Conservation (phyloP, 495 filamentous ascomycete species). For the Viridothelium virens region DNA sequence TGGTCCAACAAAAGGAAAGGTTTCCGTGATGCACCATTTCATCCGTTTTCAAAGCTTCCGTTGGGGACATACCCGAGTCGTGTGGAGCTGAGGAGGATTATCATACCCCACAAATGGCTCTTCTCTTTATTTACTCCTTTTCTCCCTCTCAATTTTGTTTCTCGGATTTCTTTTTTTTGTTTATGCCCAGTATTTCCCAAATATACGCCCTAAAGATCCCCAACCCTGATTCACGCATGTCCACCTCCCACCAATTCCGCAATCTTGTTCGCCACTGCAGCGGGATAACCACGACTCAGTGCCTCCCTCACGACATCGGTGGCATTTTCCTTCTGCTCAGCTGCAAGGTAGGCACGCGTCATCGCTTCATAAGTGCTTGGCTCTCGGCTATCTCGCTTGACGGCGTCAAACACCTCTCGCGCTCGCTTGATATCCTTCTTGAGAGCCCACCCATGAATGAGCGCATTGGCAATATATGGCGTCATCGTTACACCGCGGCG, state of each 20-base stretch:
- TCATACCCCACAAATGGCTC: too few relatives aligned
- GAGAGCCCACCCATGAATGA: constrained; percentile 96
- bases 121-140: too few relatives aligned
- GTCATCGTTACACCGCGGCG: constrained; percentile 71
- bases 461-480: constrained; percentile 94
- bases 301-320: constrained; percentile 80
- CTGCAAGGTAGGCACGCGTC: constrained; percentile 84
- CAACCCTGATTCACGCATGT: not conserved
- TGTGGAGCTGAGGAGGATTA: too few relatives aligned
- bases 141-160: not conserved
- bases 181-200: not conserved
- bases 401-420: constrained; percentile 64
- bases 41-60: not conserved
- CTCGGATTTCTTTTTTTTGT: not conserved
- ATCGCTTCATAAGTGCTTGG: constrained; percentile 99
- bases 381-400: constrained; percentile 70
- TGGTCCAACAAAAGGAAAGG: not conserved
- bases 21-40: not conserved
- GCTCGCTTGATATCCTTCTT: constrained; percentile 75
- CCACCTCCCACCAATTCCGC: constrained; percentile 66
- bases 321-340: constrained; percentile 67
- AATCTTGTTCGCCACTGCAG: constrained; percentile 85
- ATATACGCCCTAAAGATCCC: not conserved
- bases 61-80: too few relatives aligned
- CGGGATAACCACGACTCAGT: constrained; percentile 80